A percentile compares a stretch with the other conserved stretches of the same genome.
phyloP scores from a whole-genome alignment of 495 filamentous ascomycete species.

The Hypoxylon fuscum region DNA sequence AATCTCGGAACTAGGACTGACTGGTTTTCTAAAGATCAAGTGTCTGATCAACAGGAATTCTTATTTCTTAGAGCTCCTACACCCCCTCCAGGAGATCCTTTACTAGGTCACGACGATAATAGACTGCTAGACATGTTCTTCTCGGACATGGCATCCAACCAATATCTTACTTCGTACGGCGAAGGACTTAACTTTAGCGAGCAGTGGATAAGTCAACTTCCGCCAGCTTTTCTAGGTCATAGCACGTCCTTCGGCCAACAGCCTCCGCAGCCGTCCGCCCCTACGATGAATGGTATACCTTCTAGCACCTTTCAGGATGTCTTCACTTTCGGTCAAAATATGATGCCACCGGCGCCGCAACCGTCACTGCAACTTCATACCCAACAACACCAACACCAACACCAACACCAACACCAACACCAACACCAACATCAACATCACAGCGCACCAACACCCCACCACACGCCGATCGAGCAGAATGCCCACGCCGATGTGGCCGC shows the following conservation, averaged over 20 bases:
- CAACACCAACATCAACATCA: slow-evolving; percentile 29
- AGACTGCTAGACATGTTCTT: slow-evolving; percentile 71
- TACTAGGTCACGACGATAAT: slow-evolving; percentile 69
- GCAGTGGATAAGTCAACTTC: slow-evolving; percentile 64
- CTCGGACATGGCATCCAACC: slow-evolving; percentile 64
- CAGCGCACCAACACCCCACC: slow-evolving; percentile 14
- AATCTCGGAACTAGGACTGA: slow-evolving; percentile 28
- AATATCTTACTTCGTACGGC: slow-evolving; percentile 60
- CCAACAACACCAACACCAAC: slow-evolving; percentile 31
- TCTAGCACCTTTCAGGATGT: slow-evolving; percentile 28
- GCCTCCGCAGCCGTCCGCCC: slow-evolving; percentile 32
- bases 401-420: too few species aligned
- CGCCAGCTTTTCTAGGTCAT: slow-evolving; percentile 68
- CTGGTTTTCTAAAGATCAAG: slow-evolving; percentile 49
- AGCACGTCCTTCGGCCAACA: slow-evolving; percentile 69
- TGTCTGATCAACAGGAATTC: slow-evolving; percentile 54
- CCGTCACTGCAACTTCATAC: slow-evolving; percentile 33
- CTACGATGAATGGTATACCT: slow-evolving; percentile 27
- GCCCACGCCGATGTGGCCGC: slow-evolving; percentile 40
- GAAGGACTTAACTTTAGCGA: slow-evolving; percentile 59
- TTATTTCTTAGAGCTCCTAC: slow-evolving; percentile 65
- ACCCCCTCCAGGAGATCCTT: slow-evolving; percentile 65
- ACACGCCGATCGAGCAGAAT: slow-evolving; percentile 38
- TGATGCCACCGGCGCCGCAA: slow-evolving; percentile 45
- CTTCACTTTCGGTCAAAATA: slow-evolving; percentile 35